phyloP scores from a whole-genome alignment of 257 asterid species.

The Rauvolfia tetraphylla region DNA sequence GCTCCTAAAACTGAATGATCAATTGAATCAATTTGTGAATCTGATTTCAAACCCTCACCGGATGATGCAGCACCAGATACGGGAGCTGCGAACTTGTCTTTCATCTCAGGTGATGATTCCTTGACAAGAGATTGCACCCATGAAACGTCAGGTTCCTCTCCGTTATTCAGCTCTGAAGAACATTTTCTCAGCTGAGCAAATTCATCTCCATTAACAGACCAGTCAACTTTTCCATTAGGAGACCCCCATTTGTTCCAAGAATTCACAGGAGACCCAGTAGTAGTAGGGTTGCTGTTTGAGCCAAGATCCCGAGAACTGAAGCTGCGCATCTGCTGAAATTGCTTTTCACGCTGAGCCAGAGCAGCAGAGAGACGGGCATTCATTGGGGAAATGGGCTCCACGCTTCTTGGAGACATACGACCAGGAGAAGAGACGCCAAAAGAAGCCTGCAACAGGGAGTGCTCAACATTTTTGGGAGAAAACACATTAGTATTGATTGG shows the following conservation, averaged over 20 bases:
- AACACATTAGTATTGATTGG: constrained; percentile 64
- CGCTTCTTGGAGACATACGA: constrained; percentile 75
- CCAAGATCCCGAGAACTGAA: constrained; percentile 67
- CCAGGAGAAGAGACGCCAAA: constrained; percentile 73
- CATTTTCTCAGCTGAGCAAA: constrained; percentile 38
- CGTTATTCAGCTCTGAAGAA: constrained; percentile 33
- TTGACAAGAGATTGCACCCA: constrained; percentile 97
- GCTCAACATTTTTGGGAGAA: constrained; percentile 72
- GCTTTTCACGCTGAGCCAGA: constrained; percentile 65
- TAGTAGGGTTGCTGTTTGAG: constrained; percentile 28
- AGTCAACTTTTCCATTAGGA: constrained; percentile 55
- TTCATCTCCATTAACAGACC: constrained; percentile 70
- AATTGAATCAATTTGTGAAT: constrained; percentile 48
- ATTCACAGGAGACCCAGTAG: constrained; percentile 49
- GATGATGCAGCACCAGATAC: constrained; percentile 55
- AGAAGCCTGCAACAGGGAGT: constrained; percentile 71
- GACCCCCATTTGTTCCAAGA: constrained; percentile 77
- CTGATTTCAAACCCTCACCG: constrained; percentile 73
- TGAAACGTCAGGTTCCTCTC: constrained; percentile 79
- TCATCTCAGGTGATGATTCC: constrained; percentile 94
- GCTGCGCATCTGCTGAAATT: constrained; percentile 60
- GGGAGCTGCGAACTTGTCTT: constrained; percentile 49
- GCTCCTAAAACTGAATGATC: constrained; percentile 84
- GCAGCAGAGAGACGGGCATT: constrained; percentile 57
- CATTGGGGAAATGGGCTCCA: constrained; percentile 82